Percentiles rank a stretch among this genome's conserved stretches.
Conservation (phyloP, 2,329 filamentous ascomycete genomes). For the Albophoma yamanashiensis region DNA sequence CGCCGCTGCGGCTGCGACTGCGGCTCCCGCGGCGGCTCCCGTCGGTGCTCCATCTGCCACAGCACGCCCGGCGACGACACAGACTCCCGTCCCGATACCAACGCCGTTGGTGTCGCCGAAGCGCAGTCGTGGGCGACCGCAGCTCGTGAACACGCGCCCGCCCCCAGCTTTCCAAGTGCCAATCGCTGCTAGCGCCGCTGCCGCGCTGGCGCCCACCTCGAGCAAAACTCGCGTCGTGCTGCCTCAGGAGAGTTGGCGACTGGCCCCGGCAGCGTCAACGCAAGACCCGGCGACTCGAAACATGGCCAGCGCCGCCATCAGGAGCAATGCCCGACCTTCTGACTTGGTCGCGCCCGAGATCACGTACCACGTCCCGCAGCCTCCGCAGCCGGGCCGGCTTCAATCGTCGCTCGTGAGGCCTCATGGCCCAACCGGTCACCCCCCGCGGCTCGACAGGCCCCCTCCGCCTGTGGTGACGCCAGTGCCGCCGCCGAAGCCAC, state of each 20-base stretch:
- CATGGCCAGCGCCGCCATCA: slow-evolving; percentile 3
- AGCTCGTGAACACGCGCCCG: background rate
- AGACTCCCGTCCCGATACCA: slow-evolving; percentile 9
- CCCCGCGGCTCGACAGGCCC: slow-evolving; percentile 17
- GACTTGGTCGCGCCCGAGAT: slow-evolving; percentile 29
- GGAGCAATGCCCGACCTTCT: slow-evolving; percentile 18
- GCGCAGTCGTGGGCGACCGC: slow-evolving; percentile 9
- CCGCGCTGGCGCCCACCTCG: slow-evolving; percentile 2
- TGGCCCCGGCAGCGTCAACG: background rate
- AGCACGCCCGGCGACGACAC: slow-evolving; percentile 6
- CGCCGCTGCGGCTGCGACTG: background rate
- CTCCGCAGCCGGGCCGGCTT: slow-evolving; percentile 12
- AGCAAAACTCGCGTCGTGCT: background rate
- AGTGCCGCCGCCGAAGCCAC: slow-evolving; percentile 24
- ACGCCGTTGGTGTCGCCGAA: slow-evolving; percentile 10
- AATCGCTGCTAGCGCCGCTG: background rate
- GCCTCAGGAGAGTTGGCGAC: background rate
- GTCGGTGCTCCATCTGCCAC: background rate
- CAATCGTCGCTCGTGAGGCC: slow-evolving; percentile 21
- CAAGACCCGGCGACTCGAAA: background rate
- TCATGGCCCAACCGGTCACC: slow-evolving; percentile 20
- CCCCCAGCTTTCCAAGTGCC: background rate
- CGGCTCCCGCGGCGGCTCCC: background rate
- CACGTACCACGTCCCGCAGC: slow-evolving; percentile 27
- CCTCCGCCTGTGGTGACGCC: slow-evolving; percentile 18